Conservation (phyloP, 208 protist species). For the Wallacemonas collosoma region DNA sequence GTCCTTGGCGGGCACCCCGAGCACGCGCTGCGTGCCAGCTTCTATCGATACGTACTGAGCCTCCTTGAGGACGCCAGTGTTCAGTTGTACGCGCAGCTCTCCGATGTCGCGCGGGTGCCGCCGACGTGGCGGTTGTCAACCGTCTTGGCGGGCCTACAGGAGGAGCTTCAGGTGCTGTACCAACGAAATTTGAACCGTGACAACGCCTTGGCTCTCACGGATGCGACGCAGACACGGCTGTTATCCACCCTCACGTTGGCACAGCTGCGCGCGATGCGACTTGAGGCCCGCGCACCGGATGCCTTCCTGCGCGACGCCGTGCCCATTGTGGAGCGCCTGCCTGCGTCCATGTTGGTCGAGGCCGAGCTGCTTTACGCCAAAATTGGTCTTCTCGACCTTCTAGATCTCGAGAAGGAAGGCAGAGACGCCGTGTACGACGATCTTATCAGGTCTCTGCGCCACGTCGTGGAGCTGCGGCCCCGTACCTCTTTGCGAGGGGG, state of each 20-base stretch:
- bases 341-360: constrained; percentile 65
- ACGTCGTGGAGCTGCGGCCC: constrained; percentile 77
- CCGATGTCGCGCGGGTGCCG: neutral
- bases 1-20: neutral
- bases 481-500: constrained; percentile 15
- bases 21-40: neutral
- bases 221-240: constrained; percentile 30
- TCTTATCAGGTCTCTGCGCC: constrained; percentile 70
- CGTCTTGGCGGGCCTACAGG: constrained; percentile 38
- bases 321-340: constrained; percentile 66
- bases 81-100: neutral
- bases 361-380: constrained; percentile 76
- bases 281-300: constrained; percentile 55
- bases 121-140: constrained; percentile 15
- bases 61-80: neutral
- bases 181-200: constrained; percentile 73
- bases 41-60: neutral
- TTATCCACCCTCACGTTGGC: constrained; percentile 38
- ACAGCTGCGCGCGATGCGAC: constrained; percentile 63
- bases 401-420: constrained; percentile 54
- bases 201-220: constrained; percentile 50
- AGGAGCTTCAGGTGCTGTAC: constrained; percentile 59
- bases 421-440: constrained; percentile 68
- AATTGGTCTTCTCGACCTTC: constrained; percentile 61
- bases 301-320: constrained; percentile 66